Percentiles rank a stretch among this genome's conserved stretches.
These are phyloP conservation scores for Gloeostereum incarnatum DNA, from an alignment of 768 basidiomycete genomes.

Conservation along the genomic window DNA sequence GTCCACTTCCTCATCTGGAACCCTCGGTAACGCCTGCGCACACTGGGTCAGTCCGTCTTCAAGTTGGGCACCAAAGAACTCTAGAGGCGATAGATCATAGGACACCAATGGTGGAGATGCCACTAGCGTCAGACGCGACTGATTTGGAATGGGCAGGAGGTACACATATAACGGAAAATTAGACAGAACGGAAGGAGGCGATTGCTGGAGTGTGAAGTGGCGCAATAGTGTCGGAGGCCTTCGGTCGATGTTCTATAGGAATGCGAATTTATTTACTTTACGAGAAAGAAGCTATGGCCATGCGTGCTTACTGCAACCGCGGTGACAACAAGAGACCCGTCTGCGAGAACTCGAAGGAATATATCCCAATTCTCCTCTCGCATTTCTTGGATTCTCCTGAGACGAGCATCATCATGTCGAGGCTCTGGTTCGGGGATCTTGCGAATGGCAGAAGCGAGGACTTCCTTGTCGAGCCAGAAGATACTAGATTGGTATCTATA, in stretches of 20 bases:
- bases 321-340: slow-evolving; percentile 67
- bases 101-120: slow-evolving; percentile 59
- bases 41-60: slow-evolving; percentile 37
- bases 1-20: slow-evolving; percentile 36
- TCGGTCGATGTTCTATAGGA: slow-evolving; percentile 75
- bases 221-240: slow-evolving; percentile 77
- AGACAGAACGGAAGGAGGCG: slow-evolving; percentile 38
- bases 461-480: slow-evolving; percentile 63
- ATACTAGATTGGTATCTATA: slow-evolving; percentile 34
- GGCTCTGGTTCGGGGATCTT: slow-evolving; percentile 24
- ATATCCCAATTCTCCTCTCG: slow-evolving; percentile 70
- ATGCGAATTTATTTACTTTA: not conserved
- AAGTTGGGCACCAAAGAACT: slow-evolving; percentile 53
- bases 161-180: slow-evolving; percentile 41
- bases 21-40: slow-evolving; percentile 28
- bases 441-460: slow-evolving; percentile 39
- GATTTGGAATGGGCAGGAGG: slow-evolving; percentile 38
- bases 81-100: slow-evolving; percentile 45
- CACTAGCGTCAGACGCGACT: slow-evolving; percentile 42
- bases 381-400: slow-evolving; percentile 48
- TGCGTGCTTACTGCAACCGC: slow-evolving; percentile 58
- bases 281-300: not conserved
- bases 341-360: slow-evolving; percentile 61
- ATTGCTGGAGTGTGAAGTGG: slow-evolving; percentile 66
- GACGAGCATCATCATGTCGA: slow-evolving; percentile 34